A percentile compares a stretch with the other conserved stretches of the same genome.
phyloP scores from a whole-genome alignment of 768 basidiomycete species.

The Albatrellus ellisii region DNA sequence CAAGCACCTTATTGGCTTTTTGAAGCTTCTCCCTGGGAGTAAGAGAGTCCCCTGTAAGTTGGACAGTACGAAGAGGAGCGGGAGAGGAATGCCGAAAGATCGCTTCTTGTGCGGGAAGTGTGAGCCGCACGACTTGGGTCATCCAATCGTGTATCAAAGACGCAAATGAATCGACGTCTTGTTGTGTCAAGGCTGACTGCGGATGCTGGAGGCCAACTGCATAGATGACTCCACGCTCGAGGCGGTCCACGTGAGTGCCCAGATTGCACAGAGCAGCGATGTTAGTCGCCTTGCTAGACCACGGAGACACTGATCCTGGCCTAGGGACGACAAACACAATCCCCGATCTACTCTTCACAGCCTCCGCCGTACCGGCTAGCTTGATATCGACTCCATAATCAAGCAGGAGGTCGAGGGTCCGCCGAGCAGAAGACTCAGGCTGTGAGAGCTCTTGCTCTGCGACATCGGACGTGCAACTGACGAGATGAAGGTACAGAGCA shows the following conservation, averaged over 20 bases:
- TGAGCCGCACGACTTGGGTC: slow-evolving; percentile 69
- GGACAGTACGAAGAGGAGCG: slow-evolving; percentile 56
- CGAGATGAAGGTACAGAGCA: slow-evolving; percentile 76
- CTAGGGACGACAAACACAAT: slow-evolving; percentile 70
- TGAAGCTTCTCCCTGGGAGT: slow-evolving; percentile 52
- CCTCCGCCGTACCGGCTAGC: slow-evolving; percentile 28
- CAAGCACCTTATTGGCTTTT: slow-evolving; percentile 70
- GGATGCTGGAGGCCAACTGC: slow-evolving; percentile 37
- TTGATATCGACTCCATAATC: slow-evolving; percentile 73
- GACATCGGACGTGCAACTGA: slow-evolving; percentile 41
- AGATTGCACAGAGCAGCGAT: slow-evolving; percentile 85
- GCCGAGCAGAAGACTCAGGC: slow-evolving; percentile 29
- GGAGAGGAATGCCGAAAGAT: slow-evolving; percentile 53
- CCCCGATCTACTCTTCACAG: slow-evolving; percentile 24
- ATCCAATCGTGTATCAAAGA: slow-evolving; percentile 88
- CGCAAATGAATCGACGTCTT: slow-evolving; percentile 40
- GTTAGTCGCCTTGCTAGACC: slow-evolving; percentile 99
- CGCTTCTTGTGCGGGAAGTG: slow-evolving; percentile 40
- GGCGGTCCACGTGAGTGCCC: slow-evolving; percentile 50
- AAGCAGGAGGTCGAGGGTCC: slow-evolving; percentile 57
- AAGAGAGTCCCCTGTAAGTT: slow-evolving; percentile 29
- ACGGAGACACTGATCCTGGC: slow-evolving; percentile 88
- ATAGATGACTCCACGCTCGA: slow-evolving; percentile 78
- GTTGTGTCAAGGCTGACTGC: slow-evolving; percentile 23
- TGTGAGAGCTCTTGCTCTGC: slow-evolving; percentile 35